These are phyloP conservation scores for Triticum turgidum DNA, from an alignment of 176 grass and related monocot species.

Conservation along the genomic window DNA sequence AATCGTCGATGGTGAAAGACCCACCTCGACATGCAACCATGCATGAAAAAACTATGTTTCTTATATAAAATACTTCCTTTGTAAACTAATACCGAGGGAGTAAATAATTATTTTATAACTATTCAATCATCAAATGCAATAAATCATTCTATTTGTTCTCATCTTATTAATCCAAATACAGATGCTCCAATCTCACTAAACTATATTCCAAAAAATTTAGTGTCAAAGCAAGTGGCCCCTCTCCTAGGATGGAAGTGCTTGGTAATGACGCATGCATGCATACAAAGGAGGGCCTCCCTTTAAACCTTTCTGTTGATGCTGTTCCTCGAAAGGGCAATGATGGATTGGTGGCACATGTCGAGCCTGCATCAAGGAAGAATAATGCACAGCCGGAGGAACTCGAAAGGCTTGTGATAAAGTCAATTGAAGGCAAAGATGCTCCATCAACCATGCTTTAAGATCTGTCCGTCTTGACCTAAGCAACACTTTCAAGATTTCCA, in stretches of 20 bases:
- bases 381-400: constrained; percentile 2
- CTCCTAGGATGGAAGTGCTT: neutral
- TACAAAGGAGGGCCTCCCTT: constrained; percentile 2
- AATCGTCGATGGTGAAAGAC: too few relatives aligned
- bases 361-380: constrained; percentile 29
- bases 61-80: too few relatives aligned
- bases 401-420: constrained; percentile 5
- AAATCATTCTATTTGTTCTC: too few relatives aligned
- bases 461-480: constrained; percentile 30
- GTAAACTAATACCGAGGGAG: too few relatives aligned
- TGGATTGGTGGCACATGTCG: constrained; percentile 25
- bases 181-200: too few relatives aligned
- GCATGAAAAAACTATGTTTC: too few relatives aligned
- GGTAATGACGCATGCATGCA: constrained; percentile 21
- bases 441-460: constrained; percentile 20
- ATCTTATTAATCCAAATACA: too few relatives aligned
- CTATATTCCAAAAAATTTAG: neutral
- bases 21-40: too few relatives aligned
- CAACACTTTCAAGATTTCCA: constrained; percentile 39
- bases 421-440: constrained; percentile 19
- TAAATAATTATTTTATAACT: too few relatives aligned
- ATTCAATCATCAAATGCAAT: too few relatives aligned
- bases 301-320: constrained; percentile 29
- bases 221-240: neutral
- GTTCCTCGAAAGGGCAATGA: constrained; percentile 21